A percentile compares a stretch with the other conserved stretches of the same genome.
Evolutionary conservation across 805 yeast genomes (phyloP).

Genomic region (Vanderwaltozyma yarrowii): DNA sequence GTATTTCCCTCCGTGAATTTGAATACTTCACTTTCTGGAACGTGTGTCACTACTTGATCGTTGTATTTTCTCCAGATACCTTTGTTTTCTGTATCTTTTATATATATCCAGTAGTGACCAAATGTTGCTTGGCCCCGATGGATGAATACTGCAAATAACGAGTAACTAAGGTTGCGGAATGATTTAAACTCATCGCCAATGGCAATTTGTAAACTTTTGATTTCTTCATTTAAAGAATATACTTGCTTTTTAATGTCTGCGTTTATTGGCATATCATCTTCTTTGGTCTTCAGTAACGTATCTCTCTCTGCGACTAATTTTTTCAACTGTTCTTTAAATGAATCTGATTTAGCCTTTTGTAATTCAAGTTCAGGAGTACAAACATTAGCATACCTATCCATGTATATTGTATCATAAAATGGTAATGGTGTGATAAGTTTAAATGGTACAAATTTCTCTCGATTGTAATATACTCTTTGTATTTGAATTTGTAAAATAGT

Average conservation of each 20-base stretch:
- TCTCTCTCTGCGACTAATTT: neutral
- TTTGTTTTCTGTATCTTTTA: constrained; percentile 57
- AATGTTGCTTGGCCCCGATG: constrained; percentile 93
- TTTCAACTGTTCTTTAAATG: neutral
- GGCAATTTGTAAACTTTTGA: constrained; percentile 45
- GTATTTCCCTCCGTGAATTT: constrained; percentile 57
- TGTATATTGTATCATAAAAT: constrained; percentile 62
- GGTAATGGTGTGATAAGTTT: constrained; percentile 76
- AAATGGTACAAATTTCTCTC: constrained; percentile 58
- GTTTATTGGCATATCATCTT: too few relatives aligned
- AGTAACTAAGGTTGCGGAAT: constrained; percentile 51
- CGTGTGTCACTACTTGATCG: constrained; percentile 84
- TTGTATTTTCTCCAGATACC: constrained; percentile 76
- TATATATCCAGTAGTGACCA: constrained; percentile 98
- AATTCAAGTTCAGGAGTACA: too few relatives aligned
- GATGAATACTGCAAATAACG: constrained; percentile 82
- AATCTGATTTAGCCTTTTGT: constrained; percentile 19
- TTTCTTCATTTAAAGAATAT: too few relatives aligned
- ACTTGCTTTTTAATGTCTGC: too few relatives aligned
- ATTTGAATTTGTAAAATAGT: constrained; percentile 83
- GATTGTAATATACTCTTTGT: constrained; percentile 85
- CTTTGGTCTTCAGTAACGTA: too few relatives aligned
- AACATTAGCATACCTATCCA: constrained; percentile 82
- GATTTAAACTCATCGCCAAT: constrained; percentile 37
- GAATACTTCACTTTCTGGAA: constrained; percentile 49